Evolutionary conservation across 257 asterid genomes (phyloP).

Genomic region (Fraxinus americana): DNA sequence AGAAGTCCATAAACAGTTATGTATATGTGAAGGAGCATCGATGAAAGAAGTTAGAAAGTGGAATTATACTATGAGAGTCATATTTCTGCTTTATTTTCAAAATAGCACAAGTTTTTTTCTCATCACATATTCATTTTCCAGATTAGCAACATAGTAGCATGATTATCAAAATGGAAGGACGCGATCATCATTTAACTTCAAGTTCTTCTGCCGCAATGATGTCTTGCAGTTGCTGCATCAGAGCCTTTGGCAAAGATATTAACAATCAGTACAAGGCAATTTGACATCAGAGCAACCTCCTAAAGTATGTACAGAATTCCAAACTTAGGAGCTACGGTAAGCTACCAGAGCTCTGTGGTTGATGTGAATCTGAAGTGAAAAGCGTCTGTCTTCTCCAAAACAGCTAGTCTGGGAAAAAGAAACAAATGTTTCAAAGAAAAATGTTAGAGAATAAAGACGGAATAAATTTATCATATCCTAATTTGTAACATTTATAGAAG

Average conservation of each 20-base stretch:
- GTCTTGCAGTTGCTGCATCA: constrained; percentile 71
- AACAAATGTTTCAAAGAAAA: too few relatives aligned
- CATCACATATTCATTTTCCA: too few relatives aligned
- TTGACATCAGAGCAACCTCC: constrained; percentile 19
- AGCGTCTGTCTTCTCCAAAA: too few relatives aligned
- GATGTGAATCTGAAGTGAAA: too few relatives aligned
- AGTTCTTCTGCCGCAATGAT: constrained; percentile 71
- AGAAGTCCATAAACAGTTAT: constrained; percentile 11
- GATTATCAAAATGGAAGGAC: too few relatives aligned
- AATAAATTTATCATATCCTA: too few relatives aligned
- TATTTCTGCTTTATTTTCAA: background rate
- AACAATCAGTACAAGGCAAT: constrained; percentile 17
- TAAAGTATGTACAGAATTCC: constrained; percentile 15
- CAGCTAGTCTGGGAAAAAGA: too few relatives aligned
- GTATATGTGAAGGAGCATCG: constrained; percentile 17
- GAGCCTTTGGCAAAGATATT: constrained; percentile 45
- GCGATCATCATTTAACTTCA: constrained; percentile 64
- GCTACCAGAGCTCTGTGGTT: constrained; percentile 35
- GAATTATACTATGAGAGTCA: background rate
- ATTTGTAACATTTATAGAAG: too few relatives aligned
- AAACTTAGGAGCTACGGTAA: background rate
- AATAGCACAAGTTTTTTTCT: too few relatives aligned
- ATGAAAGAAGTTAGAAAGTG: background rate
- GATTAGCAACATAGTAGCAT: too few relatives aligned
- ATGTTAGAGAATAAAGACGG: too few relatives aligned